Conservation (phyloP, 257 asterid species). For the Buddleja alternifolia region DNA sequence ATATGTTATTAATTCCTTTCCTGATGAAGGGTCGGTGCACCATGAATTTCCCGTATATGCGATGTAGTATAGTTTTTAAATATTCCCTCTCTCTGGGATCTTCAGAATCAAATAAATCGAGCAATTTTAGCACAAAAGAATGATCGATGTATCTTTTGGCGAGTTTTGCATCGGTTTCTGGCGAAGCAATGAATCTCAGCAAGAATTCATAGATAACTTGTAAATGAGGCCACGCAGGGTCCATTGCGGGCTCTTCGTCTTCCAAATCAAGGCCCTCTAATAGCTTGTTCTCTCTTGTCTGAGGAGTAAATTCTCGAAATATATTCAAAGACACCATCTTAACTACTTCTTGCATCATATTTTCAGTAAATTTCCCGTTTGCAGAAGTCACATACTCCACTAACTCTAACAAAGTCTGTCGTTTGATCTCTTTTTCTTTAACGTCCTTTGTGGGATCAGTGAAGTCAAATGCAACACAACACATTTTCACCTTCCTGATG, state of each 20-base stretch:
- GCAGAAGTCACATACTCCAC: conserved; percentile 40
- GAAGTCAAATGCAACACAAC: conserved; percentile 37
- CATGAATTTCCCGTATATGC: conserved; percentile 41
- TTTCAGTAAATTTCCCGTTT: conserved; percentile 36
- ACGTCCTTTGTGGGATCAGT: conserved; percentile 33
- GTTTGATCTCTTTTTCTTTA: conserved; percentile 44
- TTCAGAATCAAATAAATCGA: conserved; percentile 42
- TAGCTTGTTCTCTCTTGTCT: conserved; percentile 37
- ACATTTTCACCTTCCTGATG: conserved; percentile 33
- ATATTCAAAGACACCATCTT: conserved; percentile 38
- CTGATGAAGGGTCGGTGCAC: conserved; percentile 38
- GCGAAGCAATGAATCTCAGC: conserved; percentile 36
- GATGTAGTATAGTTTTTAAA: conserved; percentile 38
- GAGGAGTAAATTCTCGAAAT: conserved; percentile 42
- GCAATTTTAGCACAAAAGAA: conserved; percentile 36
- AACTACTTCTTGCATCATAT: conserved; percentile 30
- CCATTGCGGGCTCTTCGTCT: conserved; percentile 43
- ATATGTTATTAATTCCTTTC: conserved; percentile 33
- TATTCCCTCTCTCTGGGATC: conserved; percentile 42
- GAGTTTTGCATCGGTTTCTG: conserved; percentile 39
- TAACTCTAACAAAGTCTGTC: conserved; percentile 39
- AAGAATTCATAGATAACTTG: conserved; percentile 38
- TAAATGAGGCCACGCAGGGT: conserved; percentile 44
- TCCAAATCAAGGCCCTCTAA: conserved; percentile 38
- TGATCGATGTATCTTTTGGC: conserved; percentile 36